Conservation (phyloP, 352 stramenopile genomes). For the Globisporangium paddicum region DNA sequence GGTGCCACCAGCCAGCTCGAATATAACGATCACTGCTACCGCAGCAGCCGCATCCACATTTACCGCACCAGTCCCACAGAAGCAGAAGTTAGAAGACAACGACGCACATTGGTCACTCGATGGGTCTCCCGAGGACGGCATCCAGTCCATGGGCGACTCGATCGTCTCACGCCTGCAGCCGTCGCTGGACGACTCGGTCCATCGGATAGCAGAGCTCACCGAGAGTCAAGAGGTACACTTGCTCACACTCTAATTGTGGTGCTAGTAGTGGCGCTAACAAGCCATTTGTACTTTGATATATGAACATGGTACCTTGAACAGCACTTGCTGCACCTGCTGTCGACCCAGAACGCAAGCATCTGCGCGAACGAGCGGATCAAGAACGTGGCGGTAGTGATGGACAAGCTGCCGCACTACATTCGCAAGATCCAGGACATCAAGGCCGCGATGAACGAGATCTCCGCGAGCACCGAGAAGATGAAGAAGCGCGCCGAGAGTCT, state of each 20-base stretch:
- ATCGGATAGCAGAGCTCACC: conserved; percentile 65
- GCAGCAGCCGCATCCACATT: background rate
- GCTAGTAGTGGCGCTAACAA: background rate
- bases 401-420: conserved; percentile 65
- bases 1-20: background rate
- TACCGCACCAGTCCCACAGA: background rate
- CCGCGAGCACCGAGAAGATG: conserved; percentile 54
- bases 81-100: conserved; percentile 14
- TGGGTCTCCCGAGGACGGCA: conserved; percentile 29
- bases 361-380: conserved; percentile 53
- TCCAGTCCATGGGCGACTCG: conserved; percentile 48
- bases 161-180: conserved; percentile 52
- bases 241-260: background rate
- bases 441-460: conserved; percentile 55
- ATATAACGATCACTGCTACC: background rate
- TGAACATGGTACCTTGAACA: conserved; percentile 12
- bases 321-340: conserved; percentile 47
- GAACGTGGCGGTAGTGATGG: conserved; percentile 54
- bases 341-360: conserved; percentile 44
- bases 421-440: conserved; percentile 65
- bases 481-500: conserved; percentile 63
- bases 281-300: background rate
- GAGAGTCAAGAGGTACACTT: conserved; percentile 32
- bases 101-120: conserved; percentile 35
- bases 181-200: conserved; percentile 60